Conservation (phyloP, 441 rosid genomes). For the Arabidopsis lyrata region DNA sequence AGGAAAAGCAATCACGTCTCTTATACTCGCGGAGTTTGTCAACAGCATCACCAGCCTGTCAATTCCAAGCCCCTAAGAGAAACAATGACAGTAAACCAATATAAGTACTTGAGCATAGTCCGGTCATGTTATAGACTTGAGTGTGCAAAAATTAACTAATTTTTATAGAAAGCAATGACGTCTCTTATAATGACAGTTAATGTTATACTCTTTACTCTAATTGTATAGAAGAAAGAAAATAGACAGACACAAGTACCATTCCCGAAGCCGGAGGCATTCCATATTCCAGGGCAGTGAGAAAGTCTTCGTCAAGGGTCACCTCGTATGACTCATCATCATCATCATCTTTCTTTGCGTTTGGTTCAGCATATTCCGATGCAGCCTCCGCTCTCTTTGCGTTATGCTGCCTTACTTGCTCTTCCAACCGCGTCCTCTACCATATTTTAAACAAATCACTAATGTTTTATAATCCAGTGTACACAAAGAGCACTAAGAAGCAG, state of each 20-base stretch:
- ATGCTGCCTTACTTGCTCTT: slow-evolving; percentile 95
- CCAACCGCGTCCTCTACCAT: slow-evolving; percentile 82
- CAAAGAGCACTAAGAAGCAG: slow-evolving; percentile 7
- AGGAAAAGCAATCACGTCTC: slow-evolving; percentile 96
- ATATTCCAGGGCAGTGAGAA: slow-evolving; percentile 89
- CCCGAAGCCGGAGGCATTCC: slow-evolving; percentile 99
- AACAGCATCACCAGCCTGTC: slow-evolving; percentile 93
- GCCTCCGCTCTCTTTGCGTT: slow-evolving; percentile 69
- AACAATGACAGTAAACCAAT: background rate
- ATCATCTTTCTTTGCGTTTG: slow-evolving; percentile 50
- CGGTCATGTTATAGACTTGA: slow-evolving; percentile 12
- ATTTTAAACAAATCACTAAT: slow-evolving; percentile 17
- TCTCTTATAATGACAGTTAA: no score
- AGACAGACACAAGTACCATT: slow-evolving; percentile 60
- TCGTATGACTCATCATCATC: slow-evolving; percentile 76
- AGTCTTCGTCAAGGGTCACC: slow-evolving; percentile 94
- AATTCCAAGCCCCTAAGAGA: slow-evolving; percentile 82
- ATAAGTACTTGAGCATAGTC: slow-evolving; percentile 4
- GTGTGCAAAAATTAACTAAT: background rate
- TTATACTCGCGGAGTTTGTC: slow-evolving; percentile 84
- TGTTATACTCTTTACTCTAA: background rate
- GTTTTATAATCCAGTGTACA: slow-evolving; percentile 17
- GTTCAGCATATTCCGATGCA: slow-evolving; percentile 45
- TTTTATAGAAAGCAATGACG: no score
- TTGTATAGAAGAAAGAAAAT: background rate